Conservation (phyloP, 768 basidiomycete genomes). For the Candolleomyces aberdarensis region DNA sequence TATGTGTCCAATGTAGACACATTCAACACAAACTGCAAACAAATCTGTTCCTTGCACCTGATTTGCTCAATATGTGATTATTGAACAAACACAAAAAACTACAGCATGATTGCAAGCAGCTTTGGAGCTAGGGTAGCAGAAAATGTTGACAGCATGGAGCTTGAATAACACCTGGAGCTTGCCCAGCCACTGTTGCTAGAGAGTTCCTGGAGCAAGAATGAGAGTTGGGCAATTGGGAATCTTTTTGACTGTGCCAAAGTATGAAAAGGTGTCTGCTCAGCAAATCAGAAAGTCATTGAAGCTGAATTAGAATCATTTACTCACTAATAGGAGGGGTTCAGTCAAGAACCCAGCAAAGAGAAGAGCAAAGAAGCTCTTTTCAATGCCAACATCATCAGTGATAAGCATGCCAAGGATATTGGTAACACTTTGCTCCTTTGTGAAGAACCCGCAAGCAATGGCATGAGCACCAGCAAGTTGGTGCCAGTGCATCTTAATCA, state of each 20-base stretch:
- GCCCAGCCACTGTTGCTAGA: slow-evolving; percentile 17
- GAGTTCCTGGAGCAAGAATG: slow-evolving; percentile 20
- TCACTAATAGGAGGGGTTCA: slow-evolving; percentile 17
- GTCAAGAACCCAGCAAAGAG: slow-evolving; percentile 16
- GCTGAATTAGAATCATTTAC: neutral
- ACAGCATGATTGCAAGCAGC: neutral
- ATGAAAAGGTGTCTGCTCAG: slow-evolving; percentile 2
- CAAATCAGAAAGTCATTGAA: neutral
- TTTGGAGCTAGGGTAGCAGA: slow-evolving; percentile 16
- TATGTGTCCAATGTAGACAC: no score
- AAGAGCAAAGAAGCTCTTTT: slow-evolving; percentile 22
- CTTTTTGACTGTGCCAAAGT: slow-evolving; percentile 1
- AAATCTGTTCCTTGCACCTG: no score
- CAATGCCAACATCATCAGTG: slow-evolving; percentile 24
- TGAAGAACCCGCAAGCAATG: slow-evolving; percentile 10
- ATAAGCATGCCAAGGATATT: slow-evolving; percentile 12
- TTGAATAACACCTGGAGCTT: slow-evolving; percentile 13
- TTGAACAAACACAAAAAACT: no score
- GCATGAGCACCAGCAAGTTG: slow-evolving; percentile 13
- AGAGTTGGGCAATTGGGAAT: slow-evolving; percentile 15
- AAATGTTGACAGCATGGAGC: slow-evolving; percentile 16
- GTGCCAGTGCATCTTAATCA: slow-evolving; percentile 17
- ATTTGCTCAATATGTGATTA: no score
- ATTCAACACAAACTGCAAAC: no score
- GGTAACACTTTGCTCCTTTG: neutral